phyloP scores from a whole-genome alignment of 208 protist genomes.

The Phytomonas francai region DNA sequence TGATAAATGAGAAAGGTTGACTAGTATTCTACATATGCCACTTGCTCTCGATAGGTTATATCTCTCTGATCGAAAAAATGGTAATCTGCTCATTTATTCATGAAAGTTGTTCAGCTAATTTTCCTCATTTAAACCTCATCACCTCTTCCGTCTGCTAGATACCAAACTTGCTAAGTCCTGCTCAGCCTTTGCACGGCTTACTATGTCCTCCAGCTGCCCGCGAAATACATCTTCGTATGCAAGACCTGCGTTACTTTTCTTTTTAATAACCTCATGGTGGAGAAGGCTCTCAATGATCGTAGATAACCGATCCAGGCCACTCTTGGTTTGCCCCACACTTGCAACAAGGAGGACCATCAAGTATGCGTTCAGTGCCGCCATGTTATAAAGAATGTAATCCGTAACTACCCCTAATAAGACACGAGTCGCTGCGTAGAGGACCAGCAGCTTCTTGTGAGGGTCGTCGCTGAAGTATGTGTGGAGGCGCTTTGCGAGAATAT shows the following conservation, averaged over 20 bases:
- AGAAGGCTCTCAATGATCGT: constrained; percentile 69
- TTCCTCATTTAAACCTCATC: not conserved
- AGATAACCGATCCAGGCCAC: constrained; percentile 56
- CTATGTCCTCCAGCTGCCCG: constrained; percentile 55
- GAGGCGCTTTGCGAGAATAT: constrained; percentile 77
- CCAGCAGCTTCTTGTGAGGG: constrained; percentile 70
- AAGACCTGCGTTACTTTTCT: constrained; percentile 34
- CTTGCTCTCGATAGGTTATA: too few species aligned
- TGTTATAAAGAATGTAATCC: constrained; percentile 39
- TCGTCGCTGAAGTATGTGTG: constrained; percentile 64
- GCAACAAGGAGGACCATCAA: constrained; percentile 75
- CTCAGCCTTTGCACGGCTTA: constrained; percentile 51
- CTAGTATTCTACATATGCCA: too few species aligned
- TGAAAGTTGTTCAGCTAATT: not conserved
- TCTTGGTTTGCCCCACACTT: constrained; percentile 50
- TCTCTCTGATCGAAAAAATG: too few species aligned
- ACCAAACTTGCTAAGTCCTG: constrained; percentile 63
- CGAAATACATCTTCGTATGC: constrained; percentile 52
- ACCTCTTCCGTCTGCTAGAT: not conserved
- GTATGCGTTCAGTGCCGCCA: constrained; percentile 59
- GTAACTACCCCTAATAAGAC: constrained; percentile 50
- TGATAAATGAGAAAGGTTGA: too few species aligned
- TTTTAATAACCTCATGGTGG: constrained; percentile 51
- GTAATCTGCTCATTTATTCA: constrained; percentile 1
- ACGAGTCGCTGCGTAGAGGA: constrained; percentile 70